Evolutionary conservation across 768 basidiomycete genomes (phyloP).

Genomic region (Auricularia auricula-judae): DNA sequence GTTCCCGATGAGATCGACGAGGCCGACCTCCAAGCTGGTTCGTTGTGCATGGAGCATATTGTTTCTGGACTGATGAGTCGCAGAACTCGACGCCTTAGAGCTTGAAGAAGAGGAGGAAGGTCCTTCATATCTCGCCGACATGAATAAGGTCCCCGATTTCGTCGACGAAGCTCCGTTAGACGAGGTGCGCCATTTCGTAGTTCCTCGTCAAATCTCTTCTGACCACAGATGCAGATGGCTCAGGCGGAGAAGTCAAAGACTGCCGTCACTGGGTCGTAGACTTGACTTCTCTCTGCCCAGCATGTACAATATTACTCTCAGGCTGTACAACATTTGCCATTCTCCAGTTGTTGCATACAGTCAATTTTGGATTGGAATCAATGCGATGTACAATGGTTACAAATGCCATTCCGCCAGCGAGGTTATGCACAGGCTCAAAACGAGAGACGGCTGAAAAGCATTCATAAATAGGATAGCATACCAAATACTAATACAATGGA

Average conservation of each 20-base stretch:
- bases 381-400: too few species aligned
- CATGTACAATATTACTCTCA: background rate
- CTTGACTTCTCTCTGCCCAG: background rate
- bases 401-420: too few species aligned
- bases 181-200: conserved; percentile 12
- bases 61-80: background rate
- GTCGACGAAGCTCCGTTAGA: conserved; percentile 80
- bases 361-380: too few species aligned
- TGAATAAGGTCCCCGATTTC: conserved; percentile 86
- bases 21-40: conserved; percentile 92
- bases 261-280: conserved; percentile 5
- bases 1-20: conserved; percentile 98
- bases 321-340: background rate
- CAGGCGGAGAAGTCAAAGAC: conserved; percentile 7
- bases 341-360: background rate
- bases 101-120: conserved; percentile 88
- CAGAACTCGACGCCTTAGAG: conserved; percentile 91
- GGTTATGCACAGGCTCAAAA: too few species aligned
- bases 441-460: too few species aligned
- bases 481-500: too few species aligned
- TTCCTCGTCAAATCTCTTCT: background rate
- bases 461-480: too few species aligned
- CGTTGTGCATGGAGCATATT: conserved; percentile 7
- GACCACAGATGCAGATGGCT: background rate
- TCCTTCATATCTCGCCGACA: conserved; percentile 74